phyloP scores from a whole-genome alignment of 768 basidiomycete genomes.

The Serpula lacrymans region DNA sequence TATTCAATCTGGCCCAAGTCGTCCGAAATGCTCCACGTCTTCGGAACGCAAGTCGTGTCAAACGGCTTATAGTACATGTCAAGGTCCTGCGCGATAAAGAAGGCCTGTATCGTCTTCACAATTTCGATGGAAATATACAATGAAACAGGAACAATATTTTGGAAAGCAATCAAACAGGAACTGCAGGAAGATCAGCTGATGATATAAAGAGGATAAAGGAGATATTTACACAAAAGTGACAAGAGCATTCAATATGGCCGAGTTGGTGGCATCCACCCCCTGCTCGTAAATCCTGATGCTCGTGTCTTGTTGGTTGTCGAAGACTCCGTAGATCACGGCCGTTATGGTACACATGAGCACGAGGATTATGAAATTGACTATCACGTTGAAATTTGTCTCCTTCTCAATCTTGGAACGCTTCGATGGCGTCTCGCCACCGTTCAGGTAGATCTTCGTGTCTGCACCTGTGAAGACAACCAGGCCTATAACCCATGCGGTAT shows the following conservation, averaged over 20 bases:
- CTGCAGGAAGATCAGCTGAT: slow-evolving; percentile 37
- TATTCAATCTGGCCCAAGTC: slow-evolving; percentile 99
- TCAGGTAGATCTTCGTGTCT: slow-evolving; percentile 91
- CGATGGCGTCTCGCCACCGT: slow-evolving; percentile 91
- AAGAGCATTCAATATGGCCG: slow-evolving; percentile 66
- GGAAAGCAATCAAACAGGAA: slow-evolving; percentile 92
- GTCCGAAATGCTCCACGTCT: slow-evolving; percentile 98
- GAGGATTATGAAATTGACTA: slow-evolving; percentile 87
- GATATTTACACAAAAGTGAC: slow-evolving; percentile 85
- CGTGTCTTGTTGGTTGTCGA: slow-evolving; percentile 55
- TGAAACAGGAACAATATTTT: slow-evolving; percentile 95
- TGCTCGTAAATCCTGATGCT: slow-evolving; percentile 73
- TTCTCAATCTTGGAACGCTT: slow-evolving; percentile 97
- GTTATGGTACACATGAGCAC: slow-evolving; percentile 71
- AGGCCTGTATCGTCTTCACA: slow-evolving; percentile 97
- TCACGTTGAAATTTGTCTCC: slow-evolving; percentile 97
- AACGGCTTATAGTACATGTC: slow-evolving; percentile 94
- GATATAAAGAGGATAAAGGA: background rate
- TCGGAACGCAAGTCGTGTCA: slow-evolving; percentile 88
- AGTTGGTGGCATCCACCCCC: slow-evolving; percentile 59
- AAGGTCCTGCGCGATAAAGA: slow-evolving; percentile 91
- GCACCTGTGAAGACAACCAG: slow-evolving; percentile 92
- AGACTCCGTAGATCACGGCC: slow-evolving; percentile 73
- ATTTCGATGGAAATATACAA: slow-evolving; percentile 98
- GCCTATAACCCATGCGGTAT: slow-evolving; percentile 90